Conservation (phyloP, 116 monocot species). For the Phalaenopsis hybrid region DNA sequence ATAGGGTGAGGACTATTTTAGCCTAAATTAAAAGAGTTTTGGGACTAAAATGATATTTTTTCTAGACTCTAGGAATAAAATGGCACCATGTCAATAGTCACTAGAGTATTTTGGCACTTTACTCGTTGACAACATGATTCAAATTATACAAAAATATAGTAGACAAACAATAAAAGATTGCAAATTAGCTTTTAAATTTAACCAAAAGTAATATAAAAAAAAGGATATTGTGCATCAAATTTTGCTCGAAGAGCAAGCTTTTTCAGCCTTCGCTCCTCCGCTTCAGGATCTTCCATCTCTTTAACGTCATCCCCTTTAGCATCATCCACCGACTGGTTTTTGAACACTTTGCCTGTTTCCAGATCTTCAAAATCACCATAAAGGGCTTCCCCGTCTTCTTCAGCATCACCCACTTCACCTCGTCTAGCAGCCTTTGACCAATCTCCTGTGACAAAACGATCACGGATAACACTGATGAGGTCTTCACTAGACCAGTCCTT, state of each 20-base stretch:
- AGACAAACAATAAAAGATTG: not conserved
- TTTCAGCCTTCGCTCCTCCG: constrained; percentile 67
- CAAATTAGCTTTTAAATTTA: not conserved
- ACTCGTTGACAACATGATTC: not conserved
- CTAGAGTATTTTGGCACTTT: too few relatives aligned
- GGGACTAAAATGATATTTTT: too few relatives aligned
- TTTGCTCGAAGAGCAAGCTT: constrained; percentile 93
- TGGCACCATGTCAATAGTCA: too few relatives aligned
- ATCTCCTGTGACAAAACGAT: constrained; percentile 88
- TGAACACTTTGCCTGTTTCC: constrained; percentile 57
- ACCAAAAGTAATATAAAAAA: not conserved
- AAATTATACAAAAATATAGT: not conserved
- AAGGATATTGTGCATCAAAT: constrained; percentile 97
- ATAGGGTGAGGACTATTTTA: too few relatives aligned
- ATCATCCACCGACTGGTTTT: constrained; percentile 19
- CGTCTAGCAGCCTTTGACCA: constrained; percentile 73
- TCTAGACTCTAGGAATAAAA: too few relatives aligned
- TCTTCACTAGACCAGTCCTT: constrained; percentile 82
- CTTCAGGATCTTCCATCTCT: constrained; percentile 27
- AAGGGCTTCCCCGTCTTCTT: constrained; percentile 29
- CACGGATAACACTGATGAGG: constrained; percentile 58
- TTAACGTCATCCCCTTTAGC: constrained; percentile 17
- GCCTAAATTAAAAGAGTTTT: too few relatives aligned
- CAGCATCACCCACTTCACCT: constrained; percentile 40
- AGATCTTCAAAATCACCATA: constrained; percentile 94